Evolutionary conservation across 345 rosid species (phyloP).

Genomic region (Combretum micranthum): DNA sequence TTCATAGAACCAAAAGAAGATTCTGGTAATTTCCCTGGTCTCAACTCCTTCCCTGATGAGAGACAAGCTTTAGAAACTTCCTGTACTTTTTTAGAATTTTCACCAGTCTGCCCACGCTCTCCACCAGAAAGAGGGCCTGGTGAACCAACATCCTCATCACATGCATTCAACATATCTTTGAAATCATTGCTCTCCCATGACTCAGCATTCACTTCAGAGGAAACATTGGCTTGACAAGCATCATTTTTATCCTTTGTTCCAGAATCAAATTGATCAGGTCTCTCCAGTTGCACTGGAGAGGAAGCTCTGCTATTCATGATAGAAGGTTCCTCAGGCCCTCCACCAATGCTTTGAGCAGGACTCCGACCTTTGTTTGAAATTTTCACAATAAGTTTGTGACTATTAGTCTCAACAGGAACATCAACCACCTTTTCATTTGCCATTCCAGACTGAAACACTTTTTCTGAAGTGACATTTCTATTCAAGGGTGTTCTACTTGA

Average conservation of each 20-base stretch:
- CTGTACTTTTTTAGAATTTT: constrained; percentile 28
- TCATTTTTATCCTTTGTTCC: constrained; percentile 41
- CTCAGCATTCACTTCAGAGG: constrained; percentile 40
- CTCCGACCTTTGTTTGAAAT: constrained; percentile 66
- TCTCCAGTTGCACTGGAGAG: constrained; percentile 51
- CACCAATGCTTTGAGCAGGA: constrained; percentile 61
- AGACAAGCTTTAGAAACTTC: constrained; percentile 37
- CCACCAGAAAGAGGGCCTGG: constrained; percentile 37
- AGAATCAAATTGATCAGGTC: constrained; percentile 45
- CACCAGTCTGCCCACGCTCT: constrained; percentile 31
- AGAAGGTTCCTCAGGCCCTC: constrained; percentile 64
- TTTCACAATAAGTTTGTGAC: constrained; percentile 66
- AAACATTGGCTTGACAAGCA: constrained; percentile 24
- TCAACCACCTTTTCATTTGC: constrained; percentile 48
- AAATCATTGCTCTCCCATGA: constrained; percentile 60
- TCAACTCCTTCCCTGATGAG: constrained; percentile 37
- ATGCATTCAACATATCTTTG: constrained; percentile 39
- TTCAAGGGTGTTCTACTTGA: constrained; percentile 43
- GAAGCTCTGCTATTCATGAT: constrained; percentile 47
- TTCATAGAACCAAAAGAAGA: constrained; percentile 63
- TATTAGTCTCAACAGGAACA: constrained; percentile 46
- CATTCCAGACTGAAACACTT: constrained; percentile 36
- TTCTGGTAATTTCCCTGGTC: constrained; percentile 44
- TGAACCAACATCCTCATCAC: constrained; percentile 46
- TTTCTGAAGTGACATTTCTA: constrained; percentile 46